Evolutionary conservation across 768 basidiomycete genomes (phyloP), one percentile per base, ranked within the genome.

Genomic region (Pleurotus giganteus): DNA sequence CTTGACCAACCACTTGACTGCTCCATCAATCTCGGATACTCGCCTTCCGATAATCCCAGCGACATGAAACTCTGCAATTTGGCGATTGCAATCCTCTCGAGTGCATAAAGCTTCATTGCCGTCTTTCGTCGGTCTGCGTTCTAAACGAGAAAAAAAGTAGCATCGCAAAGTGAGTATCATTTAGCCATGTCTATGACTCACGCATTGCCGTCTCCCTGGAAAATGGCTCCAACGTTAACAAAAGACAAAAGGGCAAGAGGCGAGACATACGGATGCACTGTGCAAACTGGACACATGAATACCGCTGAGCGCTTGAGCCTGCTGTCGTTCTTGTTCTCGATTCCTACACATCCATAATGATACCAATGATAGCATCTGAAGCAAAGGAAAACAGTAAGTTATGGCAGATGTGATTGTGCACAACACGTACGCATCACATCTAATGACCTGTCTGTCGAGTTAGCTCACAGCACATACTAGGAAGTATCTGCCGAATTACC

Each of bases 261-360:
- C 55, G 52, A 27, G 12, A 66, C 74, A 31, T 53, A 74, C 75
- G 59, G 61, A 11, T 60, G 61, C 2, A 57, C 61, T 29, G 47
- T 50, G 60, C 81, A 83, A 6, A 68, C 61, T 12, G 78, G 81
- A 57, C 81, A 83, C 13, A 61, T 57, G 55, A 77, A 81, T 27
- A 60, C 55, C 9, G 62, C 65, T 0, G 28, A 58, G 4, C 58
- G 58, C 32, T 67, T 64, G 26, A 77, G 54, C n/a, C 77, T 68
- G 1, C 62, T 53, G 57, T 83, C 80, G 0, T 60, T 64, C 2
- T 63, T 51, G 21, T 34, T 41, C 11, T 45, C 53, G 34, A 82
- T 65, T 13, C 74, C 80, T 24, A 75, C 73, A 54, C 81, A 83
- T 4, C 77, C 81, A 53, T 74, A 78, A 53, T 83, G 81, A 53